Evolutionary conservation across 139 green algal species (phyloP).

Genomic region (Micromonas commoda): DNA sequence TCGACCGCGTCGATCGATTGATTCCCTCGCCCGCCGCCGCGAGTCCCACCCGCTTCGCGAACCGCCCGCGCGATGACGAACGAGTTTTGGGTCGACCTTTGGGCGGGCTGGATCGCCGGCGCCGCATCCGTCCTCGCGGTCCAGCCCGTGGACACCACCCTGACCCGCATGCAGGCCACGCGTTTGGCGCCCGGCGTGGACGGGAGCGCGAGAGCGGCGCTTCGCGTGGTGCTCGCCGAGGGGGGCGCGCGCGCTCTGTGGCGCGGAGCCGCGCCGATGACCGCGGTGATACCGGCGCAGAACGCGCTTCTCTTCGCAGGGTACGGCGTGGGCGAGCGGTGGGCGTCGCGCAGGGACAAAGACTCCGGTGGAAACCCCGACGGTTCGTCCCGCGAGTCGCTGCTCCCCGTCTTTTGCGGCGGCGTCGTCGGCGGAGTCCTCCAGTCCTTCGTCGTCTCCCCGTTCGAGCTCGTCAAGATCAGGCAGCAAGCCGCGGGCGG

Average conservation of each 20-base stretch:
- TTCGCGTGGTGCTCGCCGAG: background rate
- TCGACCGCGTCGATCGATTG: too few relatives aligned
- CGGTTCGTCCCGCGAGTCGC: background rate
- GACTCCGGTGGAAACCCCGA: background rate
- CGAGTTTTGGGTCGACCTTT: background rate
- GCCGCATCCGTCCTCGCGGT: background rate
- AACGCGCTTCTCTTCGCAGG: background rate
- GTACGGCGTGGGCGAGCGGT: slow-evolving; percentile 7
- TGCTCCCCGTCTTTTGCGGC: background rate
- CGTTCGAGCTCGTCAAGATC: slow-evolving; percentile 1
- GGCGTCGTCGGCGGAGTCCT: background rate
- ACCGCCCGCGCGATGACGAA: background rate
- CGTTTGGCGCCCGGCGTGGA: background rate
- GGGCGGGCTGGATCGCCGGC: slow-evolving; percentile 1
- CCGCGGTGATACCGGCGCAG: background rate
- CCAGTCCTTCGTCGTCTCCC: background rate
- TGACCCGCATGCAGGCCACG: background rate
- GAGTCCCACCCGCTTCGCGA: too few relatives aligned
- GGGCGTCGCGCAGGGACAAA: background rate
- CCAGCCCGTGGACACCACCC: slow-evolving; percentile 1
- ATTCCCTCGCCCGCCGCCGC: too few relatives aligned
- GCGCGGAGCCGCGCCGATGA: background rate
- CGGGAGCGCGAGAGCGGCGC: background rate
- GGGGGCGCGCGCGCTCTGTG: background rate
- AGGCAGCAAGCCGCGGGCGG: background rate